A percentile compares a stretch with the other conserved stretches of the same genome.
phyloP scores from a whole-genome alignment of 768 basidiomycete genomes.

The Clathrus columnatus region DNA sequence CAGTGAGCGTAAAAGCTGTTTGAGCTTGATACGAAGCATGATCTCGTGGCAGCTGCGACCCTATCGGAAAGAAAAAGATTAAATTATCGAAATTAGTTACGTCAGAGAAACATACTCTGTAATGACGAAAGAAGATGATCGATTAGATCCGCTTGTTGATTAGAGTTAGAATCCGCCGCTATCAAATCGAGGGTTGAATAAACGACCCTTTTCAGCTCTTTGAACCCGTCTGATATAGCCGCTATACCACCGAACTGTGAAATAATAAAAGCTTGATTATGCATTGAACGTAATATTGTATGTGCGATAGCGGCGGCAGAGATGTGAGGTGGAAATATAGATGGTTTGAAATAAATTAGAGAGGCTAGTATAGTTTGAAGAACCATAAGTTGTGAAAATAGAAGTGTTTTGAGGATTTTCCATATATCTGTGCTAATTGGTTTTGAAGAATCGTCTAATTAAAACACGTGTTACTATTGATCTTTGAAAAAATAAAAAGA shows the following conservation, averaged over 20 bases:
- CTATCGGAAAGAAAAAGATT: constrained; percentile 16
- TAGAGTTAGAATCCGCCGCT: constrained; percentile 25
- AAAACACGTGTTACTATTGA: constrained; percentile 20
- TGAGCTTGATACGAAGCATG: constrained; percentile 25
- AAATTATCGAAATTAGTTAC: background rate
- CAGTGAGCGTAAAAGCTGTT: constrained; percentile 58
- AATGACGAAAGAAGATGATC: too few relatives aligned
- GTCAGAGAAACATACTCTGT: too few relatives aligned
- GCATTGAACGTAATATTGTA: constrained; percentile 46
- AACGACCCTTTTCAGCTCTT: constrained; percentile 65
- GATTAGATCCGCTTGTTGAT: background rate
- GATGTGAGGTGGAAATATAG: constrained; percentile 19
- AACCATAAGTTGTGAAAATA: constrained; percentile 69
- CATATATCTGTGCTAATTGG: constrained; percentile 46
- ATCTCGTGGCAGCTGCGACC: background rate
- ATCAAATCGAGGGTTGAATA: constrained; percentile 74
- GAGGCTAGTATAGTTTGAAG: constrained; percentile 51
- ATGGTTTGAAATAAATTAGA: constrained; percentile 42
- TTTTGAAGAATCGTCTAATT: constrained; percentile 29
- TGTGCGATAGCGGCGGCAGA: constrained; percentile 34
- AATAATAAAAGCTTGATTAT: constrained; percentile 66
- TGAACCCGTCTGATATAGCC: constrained; percentile 48
- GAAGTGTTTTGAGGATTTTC: constrained; percentile 60
- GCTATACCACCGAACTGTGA: constrained; percentile 72
- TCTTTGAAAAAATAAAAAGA: background rate